Evolutionary conservation across 768 basidiomycete genomes (phyloP), one percentile per base, ranked within the genome.

Genomic region (Suillus discolor): DNA sequence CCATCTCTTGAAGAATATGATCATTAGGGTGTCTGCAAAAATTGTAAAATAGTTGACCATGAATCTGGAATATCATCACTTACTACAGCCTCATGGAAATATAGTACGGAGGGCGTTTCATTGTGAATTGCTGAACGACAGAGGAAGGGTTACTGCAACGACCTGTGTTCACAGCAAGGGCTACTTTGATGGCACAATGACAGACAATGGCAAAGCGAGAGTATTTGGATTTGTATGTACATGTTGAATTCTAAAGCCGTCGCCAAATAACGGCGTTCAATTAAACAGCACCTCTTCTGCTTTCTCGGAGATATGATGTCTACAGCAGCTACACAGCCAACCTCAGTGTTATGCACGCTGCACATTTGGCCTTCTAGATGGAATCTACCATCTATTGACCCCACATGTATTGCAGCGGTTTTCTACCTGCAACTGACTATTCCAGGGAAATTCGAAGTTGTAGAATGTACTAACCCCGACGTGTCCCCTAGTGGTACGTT

Each of bases 301-400:
- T 28, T 61, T 42, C 62, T 59, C 20, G 51, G 44, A 23, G n/a
- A 25, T 23, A 64, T 39, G 5, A 72, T 76, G 75, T 69, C 72
- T 28, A 67, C 70, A 31, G 28, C 54, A 55, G 31, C 20, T 36
- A 36, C 34, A 6, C 42, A 45, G 16, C n/a, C 62, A 31, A 23
- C 42, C 31, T 41, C 31, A 31, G 31, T 7, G 31, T 6, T 66
- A 7, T 77, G 69, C 63, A 63, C 60, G 15, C 78, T 94, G 23
- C 80, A 93, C 74, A 78, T 93, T 65, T 93, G 90, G 90, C 90
- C 93, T 1, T 81, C 81, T 6, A 79, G 81, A 73, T 92, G 87
- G 85, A 81, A 79, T 47, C 73, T 92, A 12, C 84, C 86, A 23
- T 92, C 92, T 4, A 80, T 87, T 57, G 90, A 94, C 64, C 85